A percentile compares a stretch with the other conserved stretches of the same genome.
These are phyloP conservation scores for Zygotorulaspora danielsina DNA, from an alignment of 805 yeast genomes.

Conservation along the genomic window DNA sequence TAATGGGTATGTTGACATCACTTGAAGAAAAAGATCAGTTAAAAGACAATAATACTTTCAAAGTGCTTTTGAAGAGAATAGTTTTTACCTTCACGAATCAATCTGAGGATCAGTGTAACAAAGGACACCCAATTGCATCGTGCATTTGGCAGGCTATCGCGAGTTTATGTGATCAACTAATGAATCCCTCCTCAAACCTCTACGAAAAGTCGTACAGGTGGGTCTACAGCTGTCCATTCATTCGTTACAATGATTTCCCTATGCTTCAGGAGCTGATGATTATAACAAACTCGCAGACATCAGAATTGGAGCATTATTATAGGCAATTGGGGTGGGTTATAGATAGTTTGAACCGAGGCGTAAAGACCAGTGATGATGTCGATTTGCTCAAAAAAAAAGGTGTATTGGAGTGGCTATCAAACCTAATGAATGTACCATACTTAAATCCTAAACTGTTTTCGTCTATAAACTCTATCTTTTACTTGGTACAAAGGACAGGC, in stretches of 20 bases:
- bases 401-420: conserved; percentile 64
- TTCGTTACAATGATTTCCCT: conserved; percentile 44
- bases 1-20: conserved; percentile 43
- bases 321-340: conserved; percentile 67
- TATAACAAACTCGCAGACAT: conserved; percentile 11
- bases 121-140: conserved; percentile 36
- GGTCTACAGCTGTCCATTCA: conserved; percentile 46
- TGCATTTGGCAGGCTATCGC: conserved; percentile 54
- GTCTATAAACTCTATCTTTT: conserved; percentile 41
- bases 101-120: conserved; percentile 15
- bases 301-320: conserved; percentile 47
- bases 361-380: conserved; percentile 49
- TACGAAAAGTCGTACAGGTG: conserved; percentile 69
- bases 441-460: conserved; percentile 39
- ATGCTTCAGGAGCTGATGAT: conserved; percentile 27
- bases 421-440: conserved; percentile 51
- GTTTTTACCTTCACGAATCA: conserved; percentile 32
- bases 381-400: conserved; percentile 48
- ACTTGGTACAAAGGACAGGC: conserved; percentile 47
- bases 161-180: conserved; percentile 51
- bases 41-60: conserved; percentile 55
- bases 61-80: conserved; percentile 47
- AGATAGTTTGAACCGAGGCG: conserved; percentile 44
- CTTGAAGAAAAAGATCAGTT: conserved; percentile 42
- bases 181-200: conserved; percentile 67